Percentiles rank a stretch among this genome's conserved stretches.
Conservation (phyloP, 2,329 filamentous ascomycete genomes). For the Aulographum hederae region DNA sequence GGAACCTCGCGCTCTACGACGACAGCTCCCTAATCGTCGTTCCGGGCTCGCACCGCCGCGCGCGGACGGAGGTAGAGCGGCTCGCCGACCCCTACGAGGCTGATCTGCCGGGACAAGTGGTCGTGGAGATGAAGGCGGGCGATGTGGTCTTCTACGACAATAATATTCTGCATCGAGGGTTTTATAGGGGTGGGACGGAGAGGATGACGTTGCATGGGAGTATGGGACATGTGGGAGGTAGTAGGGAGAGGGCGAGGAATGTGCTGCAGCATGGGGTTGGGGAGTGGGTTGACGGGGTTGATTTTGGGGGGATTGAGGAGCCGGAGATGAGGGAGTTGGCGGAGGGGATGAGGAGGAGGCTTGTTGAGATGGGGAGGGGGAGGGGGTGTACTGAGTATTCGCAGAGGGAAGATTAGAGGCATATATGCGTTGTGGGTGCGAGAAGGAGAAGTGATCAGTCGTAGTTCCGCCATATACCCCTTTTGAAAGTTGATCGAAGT, state of each 20-base stretch:
- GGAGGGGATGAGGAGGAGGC: constrained; percentile 40
- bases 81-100: constrained; percentile 45
- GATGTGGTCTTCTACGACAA: constrained; percentile 83
- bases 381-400: constrained; percentile 47
- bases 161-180: constrained; percentile 64
- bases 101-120: constrained; percentile 41
- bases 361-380: constrained; percentile 42
- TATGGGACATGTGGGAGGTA: constrained; percentile 42
- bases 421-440: no score
- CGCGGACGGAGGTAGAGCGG: constrained; percentile 52
- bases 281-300: constrained; percentile 41
- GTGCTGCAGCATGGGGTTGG: constrained; percentile 60
- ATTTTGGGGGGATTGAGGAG: no score
- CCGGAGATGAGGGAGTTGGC: constrained; percentile 29
- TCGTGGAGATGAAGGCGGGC: constrained; percentile 50
- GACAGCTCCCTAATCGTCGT: constrained; percentile 50
- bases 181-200: constrained; percentile 40
- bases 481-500: no score
- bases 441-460: no score
- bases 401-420: no score
- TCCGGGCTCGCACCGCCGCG: constrained; percentile 55
- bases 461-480: no score
- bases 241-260: constrained; percentile 43
- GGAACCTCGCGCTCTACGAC: constrained; percentile 72
- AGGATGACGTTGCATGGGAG: constrained; percentile 56